Conservation (phyloP, 768 basidiomycete species). For the Leccinum barrowsii region DNA sequence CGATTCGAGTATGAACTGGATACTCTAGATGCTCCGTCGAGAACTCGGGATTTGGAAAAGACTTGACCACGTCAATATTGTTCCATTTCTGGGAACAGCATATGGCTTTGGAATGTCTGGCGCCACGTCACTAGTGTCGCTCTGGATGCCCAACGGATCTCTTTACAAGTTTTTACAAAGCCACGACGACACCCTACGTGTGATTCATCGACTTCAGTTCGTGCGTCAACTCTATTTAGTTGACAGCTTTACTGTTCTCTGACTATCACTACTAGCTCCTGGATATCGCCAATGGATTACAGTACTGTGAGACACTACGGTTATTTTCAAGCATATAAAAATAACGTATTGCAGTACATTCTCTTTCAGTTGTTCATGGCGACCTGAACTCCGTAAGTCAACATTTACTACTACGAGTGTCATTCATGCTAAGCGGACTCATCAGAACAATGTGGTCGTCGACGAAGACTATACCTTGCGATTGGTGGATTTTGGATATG, state of each 20-base stretch:
- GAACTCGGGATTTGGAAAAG: not conserved
- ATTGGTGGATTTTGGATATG: not conserved
- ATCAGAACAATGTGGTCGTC: not conserved
- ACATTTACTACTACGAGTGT: not conserved
- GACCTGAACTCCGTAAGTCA: not conserved
- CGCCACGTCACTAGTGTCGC: not conserved
- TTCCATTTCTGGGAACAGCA: not conserved
- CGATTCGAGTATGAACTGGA: not conserved
- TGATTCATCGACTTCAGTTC: not conserved
- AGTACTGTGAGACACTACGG: not conserved
- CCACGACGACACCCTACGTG: not conserved
- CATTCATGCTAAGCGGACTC: not conserved
- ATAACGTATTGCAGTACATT: not conserved
- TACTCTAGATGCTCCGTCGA: not conserved
- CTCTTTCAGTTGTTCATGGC: not conserved
- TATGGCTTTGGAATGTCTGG: not conserved
- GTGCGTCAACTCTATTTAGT: not conserved
- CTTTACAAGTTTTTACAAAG: not conserved
- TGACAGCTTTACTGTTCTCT: not conserved
- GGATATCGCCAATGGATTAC: not conserved
- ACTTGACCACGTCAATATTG: not conserved
- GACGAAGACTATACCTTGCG: not conserved
- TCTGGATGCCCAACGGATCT: not conserved
- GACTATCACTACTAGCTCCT: not conserved
- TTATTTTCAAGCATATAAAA: not conserved